These are phyloP conservation scores for Guadua angustifolia DNA, from an alignment of 176 grass and related monocot species.

Conservation along the genomic window DNA sequence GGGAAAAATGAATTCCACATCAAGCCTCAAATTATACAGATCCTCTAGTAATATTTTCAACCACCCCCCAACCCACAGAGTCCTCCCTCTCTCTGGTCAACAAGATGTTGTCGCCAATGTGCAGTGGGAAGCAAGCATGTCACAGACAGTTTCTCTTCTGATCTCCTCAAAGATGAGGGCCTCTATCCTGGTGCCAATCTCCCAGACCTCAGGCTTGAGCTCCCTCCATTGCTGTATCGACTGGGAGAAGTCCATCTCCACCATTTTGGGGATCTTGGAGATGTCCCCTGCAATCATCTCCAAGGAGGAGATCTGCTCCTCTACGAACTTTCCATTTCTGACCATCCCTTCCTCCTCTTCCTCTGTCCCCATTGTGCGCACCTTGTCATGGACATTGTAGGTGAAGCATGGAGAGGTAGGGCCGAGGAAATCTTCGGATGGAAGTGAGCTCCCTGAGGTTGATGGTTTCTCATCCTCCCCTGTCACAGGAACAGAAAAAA, in stretches of 20 bases:
- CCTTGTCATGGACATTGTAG: constrained; percentile 38
- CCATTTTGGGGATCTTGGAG: constrained; percentile 54
- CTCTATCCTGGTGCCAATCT: constrained; percentile 76
- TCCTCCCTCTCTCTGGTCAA: constrained; percentile 40
- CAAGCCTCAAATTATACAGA: constrained; percentile 43
- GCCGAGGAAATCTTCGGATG: constrained; percentile 34
- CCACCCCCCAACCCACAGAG: no score
- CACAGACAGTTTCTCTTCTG: constrained; percentile 58
- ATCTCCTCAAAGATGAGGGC: constrained; percentile 91
- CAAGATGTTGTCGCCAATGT: constrained; percentile 55
- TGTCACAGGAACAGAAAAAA: background rate
- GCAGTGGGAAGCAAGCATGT: constrained; percentile 67
- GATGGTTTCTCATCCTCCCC: constrained; percentile 68
- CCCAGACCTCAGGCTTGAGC: constrained; percentile 41
- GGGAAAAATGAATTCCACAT: constrained; percentile 42
- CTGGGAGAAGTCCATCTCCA: constrained; percentile 62
- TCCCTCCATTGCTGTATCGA: constrained; percentile 59
- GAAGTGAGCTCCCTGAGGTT: constrained; percentile 56
- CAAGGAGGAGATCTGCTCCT: constrained; percentile 63
- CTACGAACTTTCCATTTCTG: constrained; percentile 36
- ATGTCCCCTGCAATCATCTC: constrained; percentile 70
- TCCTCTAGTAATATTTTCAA: background rate
- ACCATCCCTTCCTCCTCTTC: constrained; percentile 38
- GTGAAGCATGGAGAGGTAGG: constrained; percentile 47
- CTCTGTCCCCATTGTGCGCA: constrained; percentile 34